These are phyloP conservation scores for Mantamonas sphyraenae DNA, from an alignment of 78 protist species.

Conservation along the genomic window DNA sequence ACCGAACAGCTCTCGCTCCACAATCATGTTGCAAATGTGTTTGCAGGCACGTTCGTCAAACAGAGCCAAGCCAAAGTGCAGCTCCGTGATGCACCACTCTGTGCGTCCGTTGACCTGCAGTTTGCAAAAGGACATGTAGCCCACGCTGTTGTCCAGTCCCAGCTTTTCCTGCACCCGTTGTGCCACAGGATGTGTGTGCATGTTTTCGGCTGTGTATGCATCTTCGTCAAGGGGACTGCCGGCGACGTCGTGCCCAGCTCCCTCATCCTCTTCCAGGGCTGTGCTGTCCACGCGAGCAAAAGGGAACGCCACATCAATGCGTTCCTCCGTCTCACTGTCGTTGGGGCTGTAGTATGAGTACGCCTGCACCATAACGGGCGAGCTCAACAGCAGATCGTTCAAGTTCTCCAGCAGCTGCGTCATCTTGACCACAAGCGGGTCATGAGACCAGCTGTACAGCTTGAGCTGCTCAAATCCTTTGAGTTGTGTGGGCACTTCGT, in stretches of 20 bases:
- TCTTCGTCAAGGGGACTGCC: background rate
- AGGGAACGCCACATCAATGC: background rate
- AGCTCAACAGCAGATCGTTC: background rate
- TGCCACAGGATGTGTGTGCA: slow-evolving; percentile 36
- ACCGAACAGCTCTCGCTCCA: slow-evolving; percentile 14
- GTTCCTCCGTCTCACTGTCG: background rate
- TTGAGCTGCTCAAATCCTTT: background rate
- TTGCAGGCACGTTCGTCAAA: slow-evolving; percentile 19
- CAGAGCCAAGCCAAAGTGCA: slow-evolving; percentile 53
- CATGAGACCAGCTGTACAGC: background rate
- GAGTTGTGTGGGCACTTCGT: slow-evolving; percentile 29
- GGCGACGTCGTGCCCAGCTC: background rate
- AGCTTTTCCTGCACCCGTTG: slow-evolving; percentile 6
- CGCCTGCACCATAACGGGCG: background rate
- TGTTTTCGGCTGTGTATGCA: slow-evolving; percentile 24
- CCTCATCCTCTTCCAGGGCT: background rate
- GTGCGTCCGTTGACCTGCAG: background rate
- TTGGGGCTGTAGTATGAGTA: background rate
- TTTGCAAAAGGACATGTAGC: slow-evolving; percentile 18
- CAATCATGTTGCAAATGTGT: slow-evolving; percentile 26
- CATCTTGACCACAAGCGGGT: background rate
- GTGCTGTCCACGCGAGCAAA: background rate
- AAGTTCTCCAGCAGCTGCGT: background rate
- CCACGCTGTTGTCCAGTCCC: slow-evolving; percentile 24
- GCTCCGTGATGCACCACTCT: slow-evolving; percentile 25